Conservation (phyloP, 2,329 filamentous ascomycete genomes). For the Trichoderma brevicompactum region DNA sequence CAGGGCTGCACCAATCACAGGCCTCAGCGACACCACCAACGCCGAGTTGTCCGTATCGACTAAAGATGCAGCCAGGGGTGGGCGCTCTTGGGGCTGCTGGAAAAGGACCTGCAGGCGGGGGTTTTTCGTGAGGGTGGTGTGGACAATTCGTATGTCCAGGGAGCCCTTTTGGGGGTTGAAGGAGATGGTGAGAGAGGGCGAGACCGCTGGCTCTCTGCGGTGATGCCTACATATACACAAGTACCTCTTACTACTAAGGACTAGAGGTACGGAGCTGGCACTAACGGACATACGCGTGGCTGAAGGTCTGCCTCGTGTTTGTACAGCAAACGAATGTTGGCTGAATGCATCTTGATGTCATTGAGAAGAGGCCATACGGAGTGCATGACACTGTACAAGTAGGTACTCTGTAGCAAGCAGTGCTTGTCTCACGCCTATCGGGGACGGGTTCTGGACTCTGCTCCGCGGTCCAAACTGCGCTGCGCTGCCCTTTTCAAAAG, state of each 20-base stretch:
- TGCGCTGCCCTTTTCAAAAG: conserved; percentile 4
- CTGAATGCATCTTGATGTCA: conserved; percentile 22
- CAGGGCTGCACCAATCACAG: conserved; percentile 20
- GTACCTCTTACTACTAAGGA: too few relatives aligned
- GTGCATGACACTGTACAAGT: background rate
- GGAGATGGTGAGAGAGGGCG: conserved; percentile 11
- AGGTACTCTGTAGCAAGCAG: too few relatives aligned
- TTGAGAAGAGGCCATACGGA: background rate
- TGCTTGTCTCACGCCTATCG: background rate
- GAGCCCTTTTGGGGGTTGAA: background rate
- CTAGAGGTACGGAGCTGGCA: too few relatives aligned
- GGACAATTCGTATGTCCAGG: background rate
- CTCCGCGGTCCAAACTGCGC: background rate
- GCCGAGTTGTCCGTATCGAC: conserved; percentile 27
- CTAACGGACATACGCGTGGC: conserved; percentile 14
- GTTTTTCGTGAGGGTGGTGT: conserved; percentile 17
- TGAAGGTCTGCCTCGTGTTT: conserved; percentile 1
- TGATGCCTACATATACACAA: too few relatives aligned
- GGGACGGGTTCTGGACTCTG: conserved; percentile 2
- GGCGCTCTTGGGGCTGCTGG: background rate
- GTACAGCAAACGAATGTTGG: too few relatives aligned
- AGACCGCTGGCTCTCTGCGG: background rate
- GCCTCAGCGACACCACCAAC: conserved; percentile 4
- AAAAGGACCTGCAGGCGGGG: conserved; percentile 18
- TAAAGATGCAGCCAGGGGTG: conserved; percentile 7